Conservation (phyloP, 2,329 filamentous ascomycete species). For the Pyrenochaeta sp. region DNA sequence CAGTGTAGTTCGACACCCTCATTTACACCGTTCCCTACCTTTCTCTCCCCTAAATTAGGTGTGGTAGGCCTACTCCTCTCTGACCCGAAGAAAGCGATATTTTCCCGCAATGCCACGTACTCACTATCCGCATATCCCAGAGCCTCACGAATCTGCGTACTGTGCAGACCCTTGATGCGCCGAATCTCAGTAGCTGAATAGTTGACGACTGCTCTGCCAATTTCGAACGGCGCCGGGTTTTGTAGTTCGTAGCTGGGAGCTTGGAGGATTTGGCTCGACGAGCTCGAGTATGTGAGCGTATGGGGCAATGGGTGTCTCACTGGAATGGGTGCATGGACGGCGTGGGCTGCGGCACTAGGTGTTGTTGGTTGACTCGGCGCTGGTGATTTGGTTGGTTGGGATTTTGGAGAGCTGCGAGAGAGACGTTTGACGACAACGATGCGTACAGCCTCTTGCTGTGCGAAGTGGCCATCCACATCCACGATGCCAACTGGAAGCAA, state of each 20-base stretch:
- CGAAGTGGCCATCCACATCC: conserved; percentile 86
- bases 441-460: conserved; percentile 90
- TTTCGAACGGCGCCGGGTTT: conserved; percentile 65
- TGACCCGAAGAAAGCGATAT: conserved; percentile 75
- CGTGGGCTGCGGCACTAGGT: conserved; percentile 24
- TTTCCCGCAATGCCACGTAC: conserved; percentile 89
- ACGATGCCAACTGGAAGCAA: conserved; percentile 91
- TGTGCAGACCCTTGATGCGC: conserved; percentile 84
- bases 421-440: conserved; percentile 78
- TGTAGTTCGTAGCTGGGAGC: conserved; percentile 40
- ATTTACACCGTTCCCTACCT: conserved; percentile 1
- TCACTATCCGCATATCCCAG: conserved; percentile 94
- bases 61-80: conserved; percentile 51
- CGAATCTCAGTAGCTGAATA: conserved; percentile 87
- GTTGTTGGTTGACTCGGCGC: conserved; percentile 12
- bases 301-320: conserved; percentile 27
- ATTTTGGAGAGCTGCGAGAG: conserved; percentile 13
- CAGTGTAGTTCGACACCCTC: conserved; percentile 14
- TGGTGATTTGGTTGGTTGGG: conserved; percentile 10
- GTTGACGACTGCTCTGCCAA: conserved; percentile 90
- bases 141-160: conserved; percentile 78
- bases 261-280: conserved; percentile 22
- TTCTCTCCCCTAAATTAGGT: conserved; percentile 35
- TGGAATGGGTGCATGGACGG: conserved; percentile 27
- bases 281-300: conserved; percentile 23